Evolutionary conservation across 2,329 filamentous ascomycete genomes (phyloP).

Genomic region (Leptodontidium sp.): DNA sequence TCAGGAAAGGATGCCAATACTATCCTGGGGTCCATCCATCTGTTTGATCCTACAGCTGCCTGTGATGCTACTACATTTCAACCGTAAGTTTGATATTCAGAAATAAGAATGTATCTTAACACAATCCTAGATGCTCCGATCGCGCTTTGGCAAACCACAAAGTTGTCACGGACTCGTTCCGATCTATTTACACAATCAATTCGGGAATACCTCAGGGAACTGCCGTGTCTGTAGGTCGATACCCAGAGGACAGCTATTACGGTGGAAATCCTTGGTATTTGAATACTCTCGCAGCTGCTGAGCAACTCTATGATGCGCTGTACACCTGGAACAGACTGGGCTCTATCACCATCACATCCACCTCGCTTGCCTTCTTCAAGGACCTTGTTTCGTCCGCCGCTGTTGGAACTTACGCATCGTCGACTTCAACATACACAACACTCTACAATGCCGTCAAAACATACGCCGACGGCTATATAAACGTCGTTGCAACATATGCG

Average conservation of each 20-base stretch:
- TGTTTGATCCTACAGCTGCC: conserved; percentile 71
- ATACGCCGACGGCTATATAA: conserved; percentile 68
- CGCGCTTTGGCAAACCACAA: conserved; percentile 79
- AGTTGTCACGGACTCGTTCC: conserved; percentile 77
- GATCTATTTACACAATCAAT: conserved; percentile 75
- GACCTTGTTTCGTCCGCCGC: conserved; percentile 66
- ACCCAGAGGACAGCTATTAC: conserved; percentile 78
- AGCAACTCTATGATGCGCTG: conserved; percentile 80
- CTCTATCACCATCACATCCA: conserved; percentile 68
- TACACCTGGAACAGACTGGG: conserved; percentile 73
- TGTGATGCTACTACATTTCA: conserved; percentile 80
- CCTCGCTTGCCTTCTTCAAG: conserved; percentile 76
- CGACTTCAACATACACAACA: conserved; percentile 64
- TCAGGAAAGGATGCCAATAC: conserved; percentile 77
- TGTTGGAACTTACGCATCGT: conserved; percentile 70
- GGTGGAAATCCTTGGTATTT: conserved; percentile 86
- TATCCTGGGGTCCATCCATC: conserved; percentile 70
- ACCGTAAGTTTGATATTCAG: conserved; percentile 57
- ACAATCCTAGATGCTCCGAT: conserved; percentile 44
- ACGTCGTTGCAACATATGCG: conserved; percentile 58
- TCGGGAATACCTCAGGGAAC: conserved; percentile 64
- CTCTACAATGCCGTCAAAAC: conserved; percentile 68
- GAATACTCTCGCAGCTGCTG: conserved; percentile 77
- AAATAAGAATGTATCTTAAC: conserved; percentile 9
- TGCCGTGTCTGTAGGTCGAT: conserved; percentile 71